phyloP scores from a whole-genome alignment of 495 filamentous ascomycete genomes.

The Neurospora sp. region DNA sequence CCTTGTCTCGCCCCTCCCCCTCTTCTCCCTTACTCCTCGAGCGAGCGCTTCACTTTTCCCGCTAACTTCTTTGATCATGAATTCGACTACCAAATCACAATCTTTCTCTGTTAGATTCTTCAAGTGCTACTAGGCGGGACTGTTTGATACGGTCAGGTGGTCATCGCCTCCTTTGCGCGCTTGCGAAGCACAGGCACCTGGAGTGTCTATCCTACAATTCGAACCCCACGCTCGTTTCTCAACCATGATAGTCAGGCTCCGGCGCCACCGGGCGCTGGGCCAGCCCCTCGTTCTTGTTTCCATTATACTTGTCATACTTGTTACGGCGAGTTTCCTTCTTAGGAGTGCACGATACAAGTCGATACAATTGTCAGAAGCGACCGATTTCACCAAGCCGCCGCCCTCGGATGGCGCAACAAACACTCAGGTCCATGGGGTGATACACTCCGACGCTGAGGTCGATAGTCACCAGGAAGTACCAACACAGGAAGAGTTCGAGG shows the following conservation, averaged over 20 bases:
- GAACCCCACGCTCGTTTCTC: background rate
- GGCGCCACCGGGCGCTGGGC: background rate
- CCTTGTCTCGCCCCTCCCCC: background rate
- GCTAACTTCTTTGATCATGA: background rate
- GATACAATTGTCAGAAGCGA: background rate
- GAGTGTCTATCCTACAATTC: background rate
- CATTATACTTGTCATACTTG: background rate
- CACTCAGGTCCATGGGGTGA: background rate
- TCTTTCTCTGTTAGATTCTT: background rate
- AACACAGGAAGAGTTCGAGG: slow-evolving; percentile 28
- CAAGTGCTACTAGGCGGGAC: background rate
- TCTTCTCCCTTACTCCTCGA: background rate
- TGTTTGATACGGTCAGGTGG: background rate
- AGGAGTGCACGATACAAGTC: background rate
- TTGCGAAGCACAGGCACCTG: background rate
- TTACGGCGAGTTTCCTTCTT: background rate
- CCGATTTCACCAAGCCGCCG: background rate
- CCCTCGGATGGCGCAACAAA: background rate
- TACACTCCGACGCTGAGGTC: background rate
- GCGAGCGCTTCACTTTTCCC: background rate
- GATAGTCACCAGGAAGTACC: background rate
- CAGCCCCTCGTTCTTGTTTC: background rate
- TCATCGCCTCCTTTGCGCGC: background rate
- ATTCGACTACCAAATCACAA: background rate
- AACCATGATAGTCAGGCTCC: background rate